Conservation (phyloP, 1,139 yeast species). For the Pichiaceae sp. region DNA sequence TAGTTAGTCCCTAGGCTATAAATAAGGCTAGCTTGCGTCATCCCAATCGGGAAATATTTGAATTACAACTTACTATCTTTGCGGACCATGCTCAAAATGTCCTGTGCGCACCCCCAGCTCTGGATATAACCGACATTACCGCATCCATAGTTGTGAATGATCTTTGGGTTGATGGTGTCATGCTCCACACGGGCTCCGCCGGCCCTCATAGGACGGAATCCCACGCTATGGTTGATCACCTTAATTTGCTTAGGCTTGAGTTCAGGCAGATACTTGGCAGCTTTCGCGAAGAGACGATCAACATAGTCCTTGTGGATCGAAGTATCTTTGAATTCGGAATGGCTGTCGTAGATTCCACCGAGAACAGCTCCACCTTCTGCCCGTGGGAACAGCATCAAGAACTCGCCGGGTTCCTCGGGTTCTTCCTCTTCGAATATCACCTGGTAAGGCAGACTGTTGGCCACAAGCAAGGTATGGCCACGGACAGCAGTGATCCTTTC, state of each 20-base stretch:
- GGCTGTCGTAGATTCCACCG: slow-evolving; percentile 37
- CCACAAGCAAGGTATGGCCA: slow-evolving; percentile 38
- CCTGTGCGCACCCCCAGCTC: slow-evolving; percentile 35
- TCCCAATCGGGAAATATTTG: no score
- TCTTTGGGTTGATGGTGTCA: slow-evolving; percentile 27
- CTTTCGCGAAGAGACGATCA: slow-evolving; percentile 29
- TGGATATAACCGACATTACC: slow-evolving; percentile 41
- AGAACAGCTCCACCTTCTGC: slow-evolving; percentile 43
- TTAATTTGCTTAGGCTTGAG: slow-evolving; percentile 25
- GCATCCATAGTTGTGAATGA: slow-evolving; percentile 42
- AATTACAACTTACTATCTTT: slow-evolving; percentile 2
- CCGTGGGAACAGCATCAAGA: slow-evolving; percentile 40
- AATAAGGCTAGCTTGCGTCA: no score
- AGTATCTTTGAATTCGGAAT: slow-evolving; percentile 18
- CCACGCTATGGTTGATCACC: slow-evolving; percentile 33
- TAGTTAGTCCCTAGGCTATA: no score
- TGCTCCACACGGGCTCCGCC: slow-evolving; percentile 38
- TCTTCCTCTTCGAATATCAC: slow-evolving; percentile 27
- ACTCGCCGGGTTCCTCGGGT: slow-evolving; percentile 29
- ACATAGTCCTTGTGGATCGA: slow-evolving; percentile 33
- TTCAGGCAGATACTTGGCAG: slow-evolving; percentile 34
- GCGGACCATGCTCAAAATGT: slow-evolving; percentile 21
- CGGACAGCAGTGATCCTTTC: slow-evolving; percentile 29
- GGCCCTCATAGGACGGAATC: slow-evolving; percentile 40
- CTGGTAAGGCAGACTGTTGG: slow-evolving; percentile 28